Percentiles rank a stretch among this genome's conserved stretches.
phyloP scores from a whole-genome alignment of 2,329 filamentous ascomycete species.

The Tolypocladium amazonense region DNA sequence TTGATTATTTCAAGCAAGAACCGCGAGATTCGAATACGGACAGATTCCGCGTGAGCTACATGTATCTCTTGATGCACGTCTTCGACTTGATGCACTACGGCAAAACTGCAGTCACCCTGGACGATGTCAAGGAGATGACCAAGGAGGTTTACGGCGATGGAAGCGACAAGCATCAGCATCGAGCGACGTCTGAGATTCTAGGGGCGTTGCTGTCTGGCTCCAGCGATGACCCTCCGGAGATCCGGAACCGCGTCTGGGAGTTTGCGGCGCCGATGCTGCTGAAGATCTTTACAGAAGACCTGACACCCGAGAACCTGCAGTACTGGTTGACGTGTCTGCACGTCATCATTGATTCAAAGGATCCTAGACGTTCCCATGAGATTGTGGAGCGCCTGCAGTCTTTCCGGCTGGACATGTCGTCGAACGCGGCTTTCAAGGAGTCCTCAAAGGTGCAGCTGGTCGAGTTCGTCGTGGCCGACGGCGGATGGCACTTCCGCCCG shows the following conservation, averaged over 20 bases:
- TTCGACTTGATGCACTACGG: slow-evolving; percentile 84
- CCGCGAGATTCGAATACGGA: slow-evolving; percentile 73
- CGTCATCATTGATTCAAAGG: slow-evolving; percentile 76
- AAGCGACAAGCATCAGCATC: slow-evolving; percentile 94
- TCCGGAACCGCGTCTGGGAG: slow-evolving; percentile 70
- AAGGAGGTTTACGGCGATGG: slow-evolving; percentile 78
- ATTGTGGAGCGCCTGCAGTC: slow-evolving; percentile 71
- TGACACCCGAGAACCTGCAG: slow-evolving; percentile 86
- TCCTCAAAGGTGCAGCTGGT: slow-evolving; percentile 90
- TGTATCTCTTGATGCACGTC: slow-evolving; percentile 76
- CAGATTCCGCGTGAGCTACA: slow-evolving; percentile 80
- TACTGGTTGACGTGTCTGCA: slow-evolving; percentile 97
- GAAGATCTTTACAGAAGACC: slow-evolving; percentile 75
- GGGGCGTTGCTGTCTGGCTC: slow-evolving; percentile 75
- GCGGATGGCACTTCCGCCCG: slow-evolving; percentile 92
- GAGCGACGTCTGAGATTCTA: slow-evolving; percentile 88
- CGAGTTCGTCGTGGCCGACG: slow-evolving; percentile 76
- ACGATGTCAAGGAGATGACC: slow-evolving; percentile 78
- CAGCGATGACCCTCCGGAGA: slow-evolving; percentile 63
- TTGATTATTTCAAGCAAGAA: slow-evolving; percentile 92
- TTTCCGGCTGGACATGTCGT: slow-evolving; percentile 87
- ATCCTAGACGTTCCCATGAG: slow-evolving; percentile 79
- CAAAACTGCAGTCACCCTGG: slow-evolving; percentile 65
- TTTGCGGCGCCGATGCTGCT: slow-evolving; percentile 85
- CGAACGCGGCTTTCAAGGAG: slow-evolving; percentile 97